Evolutionary conservation across 768 basidiomycete species (phyloP), one percentile per base, ranked within the genome.

Genomic region (Pleurotus tuoliensis): DNA sequence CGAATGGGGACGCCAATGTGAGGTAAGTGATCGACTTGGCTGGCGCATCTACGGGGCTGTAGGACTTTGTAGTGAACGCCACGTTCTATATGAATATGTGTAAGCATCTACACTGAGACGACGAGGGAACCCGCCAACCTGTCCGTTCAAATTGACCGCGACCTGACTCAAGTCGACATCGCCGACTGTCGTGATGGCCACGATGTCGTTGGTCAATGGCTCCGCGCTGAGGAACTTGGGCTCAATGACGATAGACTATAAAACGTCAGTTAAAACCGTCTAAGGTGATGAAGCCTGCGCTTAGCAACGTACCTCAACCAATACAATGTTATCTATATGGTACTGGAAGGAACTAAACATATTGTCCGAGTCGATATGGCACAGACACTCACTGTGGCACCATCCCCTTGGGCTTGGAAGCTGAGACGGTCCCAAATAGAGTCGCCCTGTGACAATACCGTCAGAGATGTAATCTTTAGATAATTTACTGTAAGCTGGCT

Each of bases 151-250:
- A 1, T 64, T 65, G 6, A 80, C 73, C 4, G 58, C 62, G 5
- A 81, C 55, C 3, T 64, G 61, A 12, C 72, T 69, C 37, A 80
- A 63, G 62, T 82, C 71, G 27, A 81, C 79, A 2, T 62, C 71
- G 15, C 81, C 81, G 50, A 71, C 66, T 1, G 77, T 77, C 3
- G 81, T 82, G 15, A 82, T 73, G 5, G 79, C 79, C 44, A 83
- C 67, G 4, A 78, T 58, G 56, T 81, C 76, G 61, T 69, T 76
- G 5, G 70, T 71, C 8, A 83, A 58, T 0, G 81, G 81, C 58
- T 82, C 81, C 0, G 80, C 81, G 56, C 77, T 77, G 59, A 83
- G 67, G 61, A 83, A 76, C 56, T 76, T 62, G 3, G 81, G 81
- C 2, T 69, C 61, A 27, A 83, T 66, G 48, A 76, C 64, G 56